A percentile compares a stretch with the other conserved stretches of the same genome.
phyloP scores from a whole-genome alignment of 148 eudicot genomes.

The Spergularia marina region DNA sequence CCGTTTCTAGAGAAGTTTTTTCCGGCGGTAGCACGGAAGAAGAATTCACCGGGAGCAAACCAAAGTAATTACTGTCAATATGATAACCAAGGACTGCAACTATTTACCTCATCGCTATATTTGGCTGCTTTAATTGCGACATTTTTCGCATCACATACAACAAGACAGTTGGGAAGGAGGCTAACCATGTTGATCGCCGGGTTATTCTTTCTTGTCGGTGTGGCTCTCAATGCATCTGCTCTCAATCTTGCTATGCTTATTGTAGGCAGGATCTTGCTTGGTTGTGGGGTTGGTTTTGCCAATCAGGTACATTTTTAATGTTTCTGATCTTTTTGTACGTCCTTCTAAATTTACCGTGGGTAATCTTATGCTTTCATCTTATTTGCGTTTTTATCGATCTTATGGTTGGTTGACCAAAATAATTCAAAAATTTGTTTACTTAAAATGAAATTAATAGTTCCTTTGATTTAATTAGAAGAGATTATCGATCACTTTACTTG shows the following conservation, averaged over 20 bases:
- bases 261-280: constrained; percentile 77
- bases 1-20: constrained; percentile 72
- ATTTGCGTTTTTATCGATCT: too few species aligned
- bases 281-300: constrained; percentile 95
- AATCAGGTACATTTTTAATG: constrained; percentile 59
- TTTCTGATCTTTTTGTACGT: neutral
- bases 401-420: too few species aligned
- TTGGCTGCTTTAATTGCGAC: constrained; percentile 75
- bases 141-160: constrained; percentile 83
- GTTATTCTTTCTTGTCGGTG: constrained; percentile 63
- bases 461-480: too few species aligned
- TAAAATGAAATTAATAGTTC: too few species aligned
- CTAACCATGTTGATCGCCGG: constrained; percentile 87
- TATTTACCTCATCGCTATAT: constrained; percentile 83
- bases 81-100: constrained; percentile 78
- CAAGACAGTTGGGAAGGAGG: constrained; percentile 60
- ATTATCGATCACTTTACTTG: too few species aligned
- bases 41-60: constrained; percentile 10
- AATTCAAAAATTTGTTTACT: too few species aligned
- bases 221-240: constrained; percentile 71
- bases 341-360: neutral
- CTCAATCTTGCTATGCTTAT: constrained; percentile 81
- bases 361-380: too few species aligned
- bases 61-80: constrained; percentile 78
- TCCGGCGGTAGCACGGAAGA: constrained; percentile 55